Evolutionary conservation across 1,139 yeast genomes (phyloP).

Genomic region (Debaryomyces nepalensis): DNA sequence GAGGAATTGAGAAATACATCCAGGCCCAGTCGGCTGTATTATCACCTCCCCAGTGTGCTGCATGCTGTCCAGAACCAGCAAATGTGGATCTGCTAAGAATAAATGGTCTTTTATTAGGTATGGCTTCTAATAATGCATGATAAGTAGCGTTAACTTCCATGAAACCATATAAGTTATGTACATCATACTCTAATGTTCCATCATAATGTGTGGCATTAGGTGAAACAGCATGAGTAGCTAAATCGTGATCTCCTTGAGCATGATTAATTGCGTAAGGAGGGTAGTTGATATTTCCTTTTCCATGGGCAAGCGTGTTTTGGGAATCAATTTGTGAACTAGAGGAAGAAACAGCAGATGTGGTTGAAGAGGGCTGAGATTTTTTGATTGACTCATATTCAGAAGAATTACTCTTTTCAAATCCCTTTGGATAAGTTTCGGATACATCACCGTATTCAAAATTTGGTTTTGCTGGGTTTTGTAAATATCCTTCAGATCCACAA

Average conservation of each 20-base stretch:
- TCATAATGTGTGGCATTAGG: slow-evolving; percentile 37
- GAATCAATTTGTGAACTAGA: slow-evolving; percentile 23
- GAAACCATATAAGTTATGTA: slow-evolving; percentile 26
- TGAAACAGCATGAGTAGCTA: slow-evolving; percentile 33
- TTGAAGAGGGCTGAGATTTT: slow-evolving; percentile 19
- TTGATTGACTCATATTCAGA: slow-evolving; percentile 25
- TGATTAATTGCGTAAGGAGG: slow-evolving; percentile 37
- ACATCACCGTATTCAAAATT: slow-evolving; percentile 25
- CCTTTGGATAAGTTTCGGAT: slow-evolving; percentile 24
- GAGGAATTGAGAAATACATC: slow-evolving; percentile 29
- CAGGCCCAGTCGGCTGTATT: slow-evolving; percentile 25
- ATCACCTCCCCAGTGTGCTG: slow-evolving; percentile 33
- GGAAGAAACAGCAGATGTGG: slow-evolving; percentile 17
- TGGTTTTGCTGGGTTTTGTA: slow-evolving; percentile 28
- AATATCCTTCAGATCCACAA: slow-evolving; percentile 26
- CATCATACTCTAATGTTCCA: slow-evolving; percentile 35
- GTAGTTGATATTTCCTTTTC: slow-evolving; percentile 35
- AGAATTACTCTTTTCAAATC: slow-evolving; percentile 25
- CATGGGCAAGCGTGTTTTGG: slow-evolving; percentile 25
- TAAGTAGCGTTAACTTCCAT: slow-evolving; percentile 26
- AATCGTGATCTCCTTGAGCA: slow-evolving; percentile 30
- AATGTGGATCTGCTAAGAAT: slow-evolving; percentile 27
- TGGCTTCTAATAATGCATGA: slow-evolving; percentile 23
- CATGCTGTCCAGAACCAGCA: slow-evolving; percentile 25
- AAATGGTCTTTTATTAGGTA: slow-evolving; percentile 27